Evolutionary conservation across 495 filamentous ascomycete species (phyloP), one percentile per base, ranked within the genome.

Genomic region (Lophium mytilinum): DNA sequence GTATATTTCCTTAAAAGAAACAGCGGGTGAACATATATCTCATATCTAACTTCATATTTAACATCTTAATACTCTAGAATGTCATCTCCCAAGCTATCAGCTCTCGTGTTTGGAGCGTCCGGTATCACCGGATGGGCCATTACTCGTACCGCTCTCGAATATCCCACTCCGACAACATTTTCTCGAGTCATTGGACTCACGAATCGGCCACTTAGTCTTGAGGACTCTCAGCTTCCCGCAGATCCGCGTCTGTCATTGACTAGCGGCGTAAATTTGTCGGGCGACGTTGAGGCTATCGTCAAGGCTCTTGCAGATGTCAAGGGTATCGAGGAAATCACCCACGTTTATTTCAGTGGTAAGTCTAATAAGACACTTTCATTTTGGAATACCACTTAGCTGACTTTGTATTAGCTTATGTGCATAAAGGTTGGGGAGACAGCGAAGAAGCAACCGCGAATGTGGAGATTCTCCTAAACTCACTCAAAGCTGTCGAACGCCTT

Each of bases 61-160:
- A n/a, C n/a, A n/a, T n/a, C n/a, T n/a, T n/a, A n/a, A n/a, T n/a
- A n/a, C n/a, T n/a, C n/a, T n/a, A n/a, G n/a, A n/a, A n/a, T n/a
- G n/a, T n/a, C n/a, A n/a, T n/a, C n/a, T n/a, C n/a, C n/a, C n/a
- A n/a, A n/a, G n/a, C n/a, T n/a, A n/a, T n/a, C n/a, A n/a, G n/a
- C n/a, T n/a, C n/a, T n/a, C n/a, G n/a, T n/a, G n/a, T n/a, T 73
- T 55, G 68, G 71, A 18, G 70, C 71, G n/a, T 66, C 64, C 9
- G 71, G 68, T 4, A 69, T 72, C 50, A 66, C 71, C 0, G 68
- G 68, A 15, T 71, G 69, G 68, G 46, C 65, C 37, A 53, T 69
- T n/a, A 18, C 60, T 17, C 57, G 66, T 4, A 42, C 66, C 40
- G 40, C 42, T 15, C 56, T 71, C 5, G 10, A 18, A 4, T 68